Conservation (phyloP, 352 stramenopile species). For the Globisporangium rhizosaccharum region DNA sequence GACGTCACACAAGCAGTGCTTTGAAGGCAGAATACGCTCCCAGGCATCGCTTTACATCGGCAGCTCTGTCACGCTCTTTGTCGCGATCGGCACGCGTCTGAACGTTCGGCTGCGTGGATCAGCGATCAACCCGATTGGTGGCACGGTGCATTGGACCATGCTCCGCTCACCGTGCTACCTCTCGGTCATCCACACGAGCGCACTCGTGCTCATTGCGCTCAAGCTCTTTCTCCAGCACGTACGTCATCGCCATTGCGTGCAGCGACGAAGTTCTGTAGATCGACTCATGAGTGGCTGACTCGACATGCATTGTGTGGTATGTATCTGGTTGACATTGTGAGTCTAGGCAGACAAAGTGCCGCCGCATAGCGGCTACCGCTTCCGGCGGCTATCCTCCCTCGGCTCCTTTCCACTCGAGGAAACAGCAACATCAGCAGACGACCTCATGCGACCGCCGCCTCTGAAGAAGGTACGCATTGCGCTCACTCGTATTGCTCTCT, state of each 20-base stretch:
- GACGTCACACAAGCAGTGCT: conserved; percentile 36
- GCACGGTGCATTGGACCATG: conserved; percentile 71
- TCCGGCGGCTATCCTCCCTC: neutral
- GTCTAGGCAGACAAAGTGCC: conserved; percentile 24
- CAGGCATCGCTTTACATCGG: conserved; percentile 44
- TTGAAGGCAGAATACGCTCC: conserved; percentile 39
- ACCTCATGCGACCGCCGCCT: conserved; percentile 29
- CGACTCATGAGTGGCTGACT: neutral
- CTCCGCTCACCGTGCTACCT: conserved; percentile 63
- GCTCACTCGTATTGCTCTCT: too few species aligned
- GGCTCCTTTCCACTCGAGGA: neutral
- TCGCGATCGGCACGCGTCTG: conserved; percentile 56
- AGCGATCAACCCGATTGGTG: conserved; percentile 69
- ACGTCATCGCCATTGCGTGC: conserved; percentile 2
- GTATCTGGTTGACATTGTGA: neutral
- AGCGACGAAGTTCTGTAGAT: neutral
- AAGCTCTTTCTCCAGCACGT: conserved; percentile 81
- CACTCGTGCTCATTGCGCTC: conserved; percentile 53
- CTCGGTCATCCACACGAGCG: conserved; percentile 52
- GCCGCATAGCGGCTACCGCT: neutral
- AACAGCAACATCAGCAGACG: conserved; percentile 20
- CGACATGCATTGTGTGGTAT: neutral
- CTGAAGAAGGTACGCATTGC: conserved; percentile 19
- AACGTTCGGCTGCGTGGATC: conserved; percentile 68
- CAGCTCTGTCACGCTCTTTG: conserved; percentile 39